Evolutionary conservation across 352 stramenopile genomes (phyloP).

Genomic region (Pythium brachiatum): DNA sequence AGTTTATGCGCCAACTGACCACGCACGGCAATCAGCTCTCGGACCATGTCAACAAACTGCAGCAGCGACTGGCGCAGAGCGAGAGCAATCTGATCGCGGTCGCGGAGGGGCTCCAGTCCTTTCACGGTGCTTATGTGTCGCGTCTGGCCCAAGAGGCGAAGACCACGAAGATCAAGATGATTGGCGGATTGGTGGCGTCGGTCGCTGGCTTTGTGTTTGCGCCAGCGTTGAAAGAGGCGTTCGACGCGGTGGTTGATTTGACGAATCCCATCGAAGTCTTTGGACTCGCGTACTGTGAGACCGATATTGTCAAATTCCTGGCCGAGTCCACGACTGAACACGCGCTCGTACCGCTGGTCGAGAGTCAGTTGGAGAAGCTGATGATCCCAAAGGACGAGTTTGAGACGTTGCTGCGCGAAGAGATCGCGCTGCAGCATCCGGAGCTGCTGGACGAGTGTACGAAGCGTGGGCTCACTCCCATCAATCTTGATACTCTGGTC

Average conservation of each 20-base stretch:
- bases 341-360: background rate
- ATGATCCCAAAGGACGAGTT: constrained; percentile 19
- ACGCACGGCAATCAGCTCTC: background rate
- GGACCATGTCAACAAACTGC: background rate
- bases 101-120: background rate
- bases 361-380: constrained; percentile 10
- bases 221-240: constrained; percentile 26
- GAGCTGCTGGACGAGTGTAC: constrained; percentile 19
- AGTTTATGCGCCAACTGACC: background rate
- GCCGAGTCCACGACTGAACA: constrained; percentile 3
- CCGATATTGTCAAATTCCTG: constrained; percentile 16
- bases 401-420: constrained; percentile 23
- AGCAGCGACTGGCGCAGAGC: background rate
- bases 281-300: constrained; percentile 15
- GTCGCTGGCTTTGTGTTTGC: constrained; percentile 24
- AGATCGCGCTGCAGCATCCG: constrained; percentile 21
- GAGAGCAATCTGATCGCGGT: constrained; percentile 8
- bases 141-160: background rate
- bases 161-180: background rate
- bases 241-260: constrained; percentile 28
- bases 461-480: background rate
- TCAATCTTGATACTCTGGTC: background rate
- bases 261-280: constrained; percentile 28
- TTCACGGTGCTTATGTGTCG: constrained; percentile 13
- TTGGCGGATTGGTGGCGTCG: background rate